Evolutionary conservation across 257 asterid species (phyloP), one percentile per base, ranked within the genome.

Genomic region (Petunia secreta): DNA sequence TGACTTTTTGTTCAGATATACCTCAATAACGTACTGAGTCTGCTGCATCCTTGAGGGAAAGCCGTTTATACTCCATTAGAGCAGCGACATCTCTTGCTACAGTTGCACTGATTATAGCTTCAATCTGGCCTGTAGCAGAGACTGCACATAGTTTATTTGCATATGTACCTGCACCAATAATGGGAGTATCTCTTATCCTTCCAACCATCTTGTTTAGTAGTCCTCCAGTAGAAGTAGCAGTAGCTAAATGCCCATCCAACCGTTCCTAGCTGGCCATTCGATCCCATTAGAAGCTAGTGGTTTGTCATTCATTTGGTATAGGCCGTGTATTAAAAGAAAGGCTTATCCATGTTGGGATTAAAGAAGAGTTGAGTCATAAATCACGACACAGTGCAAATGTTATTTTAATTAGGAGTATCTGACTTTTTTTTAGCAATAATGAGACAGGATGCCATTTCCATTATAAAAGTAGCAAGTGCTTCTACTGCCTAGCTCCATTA

Each of bases 211-310:
- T 95, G 90, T 95, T 95, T 48, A 93, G 98, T 44, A 91, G 77
- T 44, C 99, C 99, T 5, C 99, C 99, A 2, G 97, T 93, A 40
- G 99, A 95, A 4, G 98, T 95, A 1, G 98, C 98, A 41, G 98
- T 46, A 8, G 98, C 99, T 86, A 92, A 75, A 80, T 93, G 91
- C 40, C 99, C 98, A 9, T 77, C 99, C 99, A 25, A 95, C 98
- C 2, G 99, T 93, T 37, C 98, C 98, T 16, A 90, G 86, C 65
- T 89, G 92, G 68, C 92, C 90, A 78, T 95, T 97, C 36, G n/a
- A n/a, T n/a, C n/a, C 93, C 96, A 15, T 81, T 63, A 1, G 86
- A 84, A 53, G 79, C 80, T n/a, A 87, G 54, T 53, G 83, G 85
- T 25, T 83, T 86, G 50, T 82, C 85, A 46, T 40, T n/a, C 83